Percentiles rank a stretch among this genome's conserved stretches.
Evolutionary conservation across 1,284 basidiomycete species (phyloP).

Genomic region (Agroathelia rolfsii): DNA sequence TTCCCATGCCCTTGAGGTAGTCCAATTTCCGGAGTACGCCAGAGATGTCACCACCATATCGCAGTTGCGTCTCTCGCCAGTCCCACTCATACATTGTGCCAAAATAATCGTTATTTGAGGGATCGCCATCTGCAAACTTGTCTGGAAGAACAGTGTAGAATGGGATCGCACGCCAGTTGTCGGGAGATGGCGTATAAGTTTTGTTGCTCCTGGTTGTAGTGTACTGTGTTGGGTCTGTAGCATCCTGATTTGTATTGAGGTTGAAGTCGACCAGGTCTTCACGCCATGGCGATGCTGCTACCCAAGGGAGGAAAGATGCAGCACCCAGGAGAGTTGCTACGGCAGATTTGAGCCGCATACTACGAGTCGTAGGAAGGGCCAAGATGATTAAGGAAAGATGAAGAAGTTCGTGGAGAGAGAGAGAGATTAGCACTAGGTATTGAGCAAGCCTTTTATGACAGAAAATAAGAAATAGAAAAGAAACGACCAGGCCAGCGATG

Average conservation of each 20-base stretch:
- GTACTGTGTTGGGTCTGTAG: slow-evolving; percentile 64
- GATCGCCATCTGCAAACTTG: slow-evolving; percentile 89
- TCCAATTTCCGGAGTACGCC: slow-evolving; percentile 71
- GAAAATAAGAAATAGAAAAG: too few species aligned
- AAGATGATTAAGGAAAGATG: too few species aligned
- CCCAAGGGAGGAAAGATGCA: too few species aligned
- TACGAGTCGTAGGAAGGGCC: too few species aligned
- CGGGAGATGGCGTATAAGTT: slow-evolving; percentile 68
- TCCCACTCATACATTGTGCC: slow-evolving; percentile 73
- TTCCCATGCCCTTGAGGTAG: slow-evolving; percentile 83
- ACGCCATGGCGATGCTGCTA: slow-evolving; percentile 69
- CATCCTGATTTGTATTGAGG: slow-evolving; percentile 75
- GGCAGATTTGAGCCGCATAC: too few species aligned
- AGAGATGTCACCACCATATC: slow-evolving; percentile 78
- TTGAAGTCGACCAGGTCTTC: slow-evolving; percentile 75
- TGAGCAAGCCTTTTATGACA: too few species aligned
- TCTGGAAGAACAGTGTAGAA: slow-evolving; percentile 82
- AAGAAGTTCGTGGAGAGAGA: too few species aligned
- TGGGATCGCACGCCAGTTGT: slow-evolving; percentile 81
- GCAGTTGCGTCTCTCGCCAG: slow-evolving; percentile 78
- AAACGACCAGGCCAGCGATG: too few species aligned
- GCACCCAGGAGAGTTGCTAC: too few species aligned
- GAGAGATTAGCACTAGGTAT: too few species aligned
- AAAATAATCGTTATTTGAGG: slow-evolving; percentile 84
- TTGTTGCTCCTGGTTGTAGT: slow-evolving; percentile 47